These are phyloP conservation scores for Mucor irregularis DNA, from an alignment of 371 early-diverging fungal species.

Conservation along the genomic window DNA sequence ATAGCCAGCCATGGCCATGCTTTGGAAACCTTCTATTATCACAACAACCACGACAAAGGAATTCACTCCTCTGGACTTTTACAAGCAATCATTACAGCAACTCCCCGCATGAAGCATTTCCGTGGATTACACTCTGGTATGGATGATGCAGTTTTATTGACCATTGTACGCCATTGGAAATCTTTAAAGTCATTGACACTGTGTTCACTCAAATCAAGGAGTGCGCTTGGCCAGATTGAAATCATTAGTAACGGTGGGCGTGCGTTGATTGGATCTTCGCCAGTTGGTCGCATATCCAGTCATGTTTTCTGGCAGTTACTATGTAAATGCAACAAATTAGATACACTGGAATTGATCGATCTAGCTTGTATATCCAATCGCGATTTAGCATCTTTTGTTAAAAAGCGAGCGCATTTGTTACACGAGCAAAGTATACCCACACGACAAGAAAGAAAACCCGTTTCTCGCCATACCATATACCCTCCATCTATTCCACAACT, in stretches of 20 bases:
- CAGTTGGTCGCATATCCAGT: constrained; percentile 29
- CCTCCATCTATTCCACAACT: not conserved
- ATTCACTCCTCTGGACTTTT: constrained; percentile 40
- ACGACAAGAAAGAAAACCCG: not conserved
- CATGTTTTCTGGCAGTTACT: constrained; percentile 27
- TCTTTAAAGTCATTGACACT: constrained; percentile 27
- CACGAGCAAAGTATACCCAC: not conserved
- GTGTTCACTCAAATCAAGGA: constrained; percentile 14
- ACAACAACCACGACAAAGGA: constrained; percentile 41
- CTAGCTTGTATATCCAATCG: constrained; percentile 45
- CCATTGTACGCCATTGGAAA: constrained; percentile 45
- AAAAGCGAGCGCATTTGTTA: not conserved
- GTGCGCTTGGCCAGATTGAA: constrained; percentile 12
- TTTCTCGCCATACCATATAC: constrained; percentile 6
- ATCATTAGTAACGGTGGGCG: constrained; percentile 14
- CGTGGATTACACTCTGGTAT: constrained; percentile 45
- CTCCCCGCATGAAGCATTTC: constrained; percentile 46
- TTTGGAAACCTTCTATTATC: constrained; percentile 34
- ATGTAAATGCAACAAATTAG: constrained; percentile 17
- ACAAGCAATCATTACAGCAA: constrained; percentile 42
- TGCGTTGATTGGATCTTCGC: constrained; percentile 14
- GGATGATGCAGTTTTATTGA: constrained; percentile 44
- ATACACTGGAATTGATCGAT: constrained; percentile 42
- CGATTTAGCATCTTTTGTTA: constrained; percentile 25
- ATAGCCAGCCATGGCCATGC: constrained; percentile 41